phyloP scores from a whole-genome alignment of 208 protist species.

The Novymonas esmeraldas region DNA sequence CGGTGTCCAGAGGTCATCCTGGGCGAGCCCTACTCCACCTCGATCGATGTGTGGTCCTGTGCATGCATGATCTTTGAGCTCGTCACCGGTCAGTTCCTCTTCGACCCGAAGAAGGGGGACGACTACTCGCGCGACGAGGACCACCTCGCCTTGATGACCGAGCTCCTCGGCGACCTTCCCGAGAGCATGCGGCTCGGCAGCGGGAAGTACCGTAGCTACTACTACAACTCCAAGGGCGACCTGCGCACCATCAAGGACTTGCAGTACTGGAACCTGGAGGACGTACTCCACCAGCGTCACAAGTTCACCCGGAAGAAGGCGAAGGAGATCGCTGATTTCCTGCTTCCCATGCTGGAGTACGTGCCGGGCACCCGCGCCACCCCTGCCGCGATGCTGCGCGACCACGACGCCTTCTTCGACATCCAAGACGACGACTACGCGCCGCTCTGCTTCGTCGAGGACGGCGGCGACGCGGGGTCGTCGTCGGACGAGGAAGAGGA shows the following conservation, averaged over 20 bases:
- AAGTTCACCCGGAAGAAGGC: slow-evolving; percentile 90
- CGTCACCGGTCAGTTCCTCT: slow-evolving; percentile 94
- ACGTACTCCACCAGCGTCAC: slow-evolving; percentile 94
- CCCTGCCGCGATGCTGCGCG: slow-evolving; percentile 78
- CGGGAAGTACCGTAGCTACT: slow-evolving; percentile 76
- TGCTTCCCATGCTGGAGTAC: slow-evolving; percentile 96
- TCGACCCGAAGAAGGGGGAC: slow-evolving; percentile 93
- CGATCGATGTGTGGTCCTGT: slow-evolving; percentile 93
- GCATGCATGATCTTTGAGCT: slow-evolving; percentile 95
- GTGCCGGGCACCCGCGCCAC: slow-evolving; percentile 85
- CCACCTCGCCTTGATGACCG: slow-evolving; percentile 95
- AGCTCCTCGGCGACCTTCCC: slow-evolving; percentile 93
- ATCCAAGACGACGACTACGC: slow-evolving; percentile 86
- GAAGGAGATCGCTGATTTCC: slow-evolving; percentile 91
- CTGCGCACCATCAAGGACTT: slow-evolving; percentile 85
- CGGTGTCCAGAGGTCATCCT: slow-evolving; percentile 93
- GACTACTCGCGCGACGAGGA: slow-evolving; percentile 91
- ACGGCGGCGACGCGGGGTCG: slow-evolving; percentile 29
- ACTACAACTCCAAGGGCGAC: slow-evolving; percentile 86
- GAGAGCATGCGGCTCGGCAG: slow-evolving; percentile 80
- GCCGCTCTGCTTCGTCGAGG: slow-evolving; percentile 71
- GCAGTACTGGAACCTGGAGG: slow-evolving; percentile 82
- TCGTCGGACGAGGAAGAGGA: slow-evolving; percentile 38
- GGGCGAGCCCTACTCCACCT: slow-evolving; percentile 79
- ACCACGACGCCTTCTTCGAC: slow-evolving; percentile 86